Evolutionary conservation across 306 rosid genomes (phyloP).

Genomic region (Vigna trinervia): DNA sequence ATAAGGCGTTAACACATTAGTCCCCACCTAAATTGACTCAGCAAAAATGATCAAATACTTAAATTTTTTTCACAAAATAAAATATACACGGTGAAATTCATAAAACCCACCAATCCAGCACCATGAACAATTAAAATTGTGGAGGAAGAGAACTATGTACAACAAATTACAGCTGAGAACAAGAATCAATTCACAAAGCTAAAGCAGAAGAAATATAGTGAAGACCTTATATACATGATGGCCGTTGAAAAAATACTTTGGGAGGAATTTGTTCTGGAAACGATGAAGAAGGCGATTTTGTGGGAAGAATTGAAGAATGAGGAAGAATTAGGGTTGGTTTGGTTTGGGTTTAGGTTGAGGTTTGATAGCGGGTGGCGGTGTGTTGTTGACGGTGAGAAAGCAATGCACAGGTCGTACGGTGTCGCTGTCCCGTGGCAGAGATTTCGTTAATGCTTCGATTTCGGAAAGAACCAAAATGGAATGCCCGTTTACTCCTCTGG

Average conservation of each 20-base stretch:
- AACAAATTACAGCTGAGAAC: constrained; percentile 43
- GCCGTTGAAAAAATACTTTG: background rate
- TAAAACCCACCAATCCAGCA: background rate
- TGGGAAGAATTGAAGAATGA: constrained; percentile 21
- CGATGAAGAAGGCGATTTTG: background rate
- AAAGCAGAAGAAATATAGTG: constrained; percentile 44
- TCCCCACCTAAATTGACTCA: constrained; percentile 21
- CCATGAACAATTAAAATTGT: constrained; percentile 20
- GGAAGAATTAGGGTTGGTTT: constrained; percentile 65
- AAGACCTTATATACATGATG: constrained; percentile 48
- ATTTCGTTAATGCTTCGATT: constrained; percentile 34
- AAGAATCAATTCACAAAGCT: constrained; percentile 10
- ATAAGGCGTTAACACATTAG: background rate
- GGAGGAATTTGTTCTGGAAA: background rate
- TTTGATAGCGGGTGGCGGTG: constrained; percentile 23
- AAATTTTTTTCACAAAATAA: background rate
- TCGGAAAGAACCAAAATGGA: constrained; percentile 13
- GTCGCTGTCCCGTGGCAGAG: constrained; percentile 52
- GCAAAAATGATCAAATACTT: constrained; percentile 6
- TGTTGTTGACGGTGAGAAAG: constrained; percentile 46
- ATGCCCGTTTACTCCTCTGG: constrained; percentile 9
- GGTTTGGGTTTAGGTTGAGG: constrained; percentile 41
- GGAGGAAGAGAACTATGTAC: background rate
- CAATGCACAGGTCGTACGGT: constrained; percentile 59
- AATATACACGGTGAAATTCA: constrained; percentile 10